Evolutionary conservation across 768 basidiomycete genomes (phyloP).

Genomic region (Lentinula boryana): DNA sequence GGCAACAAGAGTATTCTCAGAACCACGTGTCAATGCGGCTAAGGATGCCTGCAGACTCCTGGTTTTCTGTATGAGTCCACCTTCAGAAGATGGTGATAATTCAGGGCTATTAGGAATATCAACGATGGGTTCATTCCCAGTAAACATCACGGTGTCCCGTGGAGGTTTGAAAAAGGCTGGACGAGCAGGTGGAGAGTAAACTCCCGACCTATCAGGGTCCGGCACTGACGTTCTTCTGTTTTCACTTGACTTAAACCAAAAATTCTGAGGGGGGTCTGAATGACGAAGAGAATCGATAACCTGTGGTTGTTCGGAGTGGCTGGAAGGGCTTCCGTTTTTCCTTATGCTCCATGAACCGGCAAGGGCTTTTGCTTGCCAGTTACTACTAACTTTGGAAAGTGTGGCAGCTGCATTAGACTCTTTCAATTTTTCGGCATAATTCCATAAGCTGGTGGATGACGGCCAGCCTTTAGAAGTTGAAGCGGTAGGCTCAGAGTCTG

Average conservation of each 20-base stretch:
- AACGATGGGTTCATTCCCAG: conserved; percentile 20
- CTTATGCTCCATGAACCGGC: conserved; percentile 32
- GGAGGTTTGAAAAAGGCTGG: conserved; percentile 53
- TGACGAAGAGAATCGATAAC: not conserved
- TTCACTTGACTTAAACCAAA: conserved; percentile 2
- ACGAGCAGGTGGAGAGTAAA: conserved; percentile 50
- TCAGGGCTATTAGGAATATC: conserved; percentile 28
- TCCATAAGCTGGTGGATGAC: conserved; percentile 44
- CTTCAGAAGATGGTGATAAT: conserved; percentile 18
- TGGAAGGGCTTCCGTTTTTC: not conserved
- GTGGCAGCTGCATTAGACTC: conserved; percentile 69
- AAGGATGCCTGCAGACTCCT: conserved; percentile 38
- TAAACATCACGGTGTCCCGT: conserved; percentile 47
- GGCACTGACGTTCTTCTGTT: conserved; percentile 37
- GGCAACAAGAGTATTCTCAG: conserved; percentile 12
- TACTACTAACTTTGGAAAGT: conserved; percentile 68
- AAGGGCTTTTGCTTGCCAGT: conserved; percentile 65
- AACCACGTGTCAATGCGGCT: conserved; percentile 28
- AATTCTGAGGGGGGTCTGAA: not conserved
- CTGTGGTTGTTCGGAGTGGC: not conserved
- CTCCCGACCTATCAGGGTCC: conserved; percentile 23
- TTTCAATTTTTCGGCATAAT: conserved; percentile 67
- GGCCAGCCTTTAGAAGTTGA: conserved; percentile 10
- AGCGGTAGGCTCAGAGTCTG: conserved; percentile 5
- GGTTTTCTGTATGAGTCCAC: conserved; percentile 30